These are phyloP conservation scores for Platanus orientalis DNA, from an alignment of 164 flowering plant species.

Conservation along the genomic window DNA sequence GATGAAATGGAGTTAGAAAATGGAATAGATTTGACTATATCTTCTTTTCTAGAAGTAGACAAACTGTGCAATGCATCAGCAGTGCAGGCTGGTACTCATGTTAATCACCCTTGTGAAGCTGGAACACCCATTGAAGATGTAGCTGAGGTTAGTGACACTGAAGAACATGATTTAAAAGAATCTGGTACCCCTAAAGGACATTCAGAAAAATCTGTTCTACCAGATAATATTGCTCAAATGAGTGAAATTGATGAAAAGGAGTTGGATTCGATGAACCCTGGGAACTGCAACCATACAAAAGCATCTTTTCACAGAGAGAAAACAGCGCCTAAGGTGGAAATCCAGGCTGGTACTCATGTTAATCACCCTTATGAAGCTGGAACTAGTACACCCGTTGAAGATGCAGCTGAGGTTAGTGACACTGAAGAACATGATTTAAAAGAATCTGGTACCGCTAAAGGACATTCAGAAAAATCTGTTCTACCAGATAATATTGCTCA, in stretches of 20 bases:
- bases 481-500: slow-evolving; percentile 4
- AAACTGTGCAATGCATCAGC: slow-evolving; percentile 7
- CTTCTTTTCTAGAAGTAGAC: slow-evolving; percentile 3
- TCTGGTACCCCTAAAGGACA: slow-evolving; percentile 3
- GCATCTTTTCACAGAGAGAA: slow-evolving; percentile 9
- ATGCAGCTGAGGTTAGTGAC: neutral
- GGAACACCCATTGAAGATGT: neutral
- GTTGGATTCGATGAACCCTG: too few species aligned
- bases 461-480: slow-evolving; percentile 1
- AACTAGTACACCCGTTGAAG: neutral
- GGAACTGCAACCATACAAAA: too few species aligned
- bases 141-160: neutral
- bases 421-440: slow-evolving; percentile 1
- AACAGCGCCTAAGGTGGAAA: slow-evolving; percentile 7
- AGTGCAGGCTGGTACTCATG: slow-evolving; percentile 5
- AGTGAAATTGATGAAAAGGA: neutral
- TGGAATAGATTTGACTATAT: neutral
- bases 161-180: slow-evolving; percentile 5
- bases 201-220: neutral
- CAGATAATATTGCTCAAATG: slow-evolving; percentile 5
- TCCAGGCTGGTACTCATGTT: slow-evolving; percentile 1
- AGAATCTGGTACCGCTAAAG: slow-evolving; percentile 5
- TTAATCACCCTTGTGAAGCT: slow-evolving; percentile 6
- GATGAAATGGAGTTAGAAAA: slow-evolving; percentile 2
- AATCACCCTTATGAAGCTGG: slow-evolving; percentile 4